Conservation (phyloP, 164 flowering plant species). For the Stephania japonica region DNA sequence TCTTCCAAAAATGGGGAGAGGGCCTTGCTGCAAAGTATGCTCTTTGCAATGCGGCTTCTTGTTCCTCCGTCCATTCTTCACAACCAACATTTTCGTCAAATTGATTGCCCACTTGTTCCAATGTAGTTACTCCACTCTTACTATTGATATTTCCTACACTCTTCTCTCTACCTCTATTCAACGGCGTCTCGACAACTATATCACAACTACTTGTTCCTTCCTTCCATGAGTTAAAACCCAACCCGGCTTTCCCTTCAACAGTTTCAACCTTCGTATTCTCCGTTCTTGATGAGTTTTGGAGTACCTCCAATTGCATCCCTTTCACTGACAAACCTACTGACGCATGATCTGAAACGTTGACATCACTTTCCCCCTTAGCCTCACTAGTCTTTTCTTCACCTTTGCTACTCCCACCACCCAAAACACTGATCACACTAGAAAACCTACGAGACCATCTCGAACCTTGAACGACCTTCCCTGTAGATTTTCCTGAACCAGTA, state of each 20-base stretch:
- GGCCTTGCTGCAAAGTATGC: constrained; percentile 75
- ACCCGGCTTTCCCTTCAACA: neutral
- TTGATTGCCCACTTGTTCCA: neutral
- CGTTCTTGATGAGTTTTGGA: neutral
- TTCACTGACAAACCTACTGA: neutral
- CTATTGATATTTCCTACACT: neutral
- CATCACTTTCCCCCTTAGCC: neutral
- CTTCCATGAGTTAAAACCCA: neutral
- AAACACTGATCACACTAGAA: neutral
- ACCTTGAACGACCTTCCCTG: too few relatives aligned
- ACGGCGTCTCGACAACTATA: neutral
- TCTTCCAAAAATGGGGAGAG: constrained; percentile 86
- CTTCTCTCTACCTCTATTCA: constrained; percentile 8
- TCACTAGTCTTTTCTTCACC: neutral
- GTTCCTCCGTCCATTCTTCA: constrained; percentile 71
- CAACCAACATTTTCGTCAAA: neutral
- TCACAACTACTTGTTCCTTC: neutral
- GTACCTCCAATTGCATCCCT: constrained; percentile 8
- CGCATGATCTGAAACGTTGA: too few relatives aligned
- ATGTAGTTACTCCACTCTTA: neutral
- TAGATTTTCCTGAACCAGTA: too few relatives aligned
- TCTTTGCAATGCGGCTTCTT: constrained; percentile 60
- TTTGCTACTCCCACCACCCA: neutral
- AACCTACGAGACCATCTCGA: neutral
- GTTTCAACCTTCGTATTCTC: neutral